Evolutionary conservation across 2,329 filamentous ascomycete species (phyloP).

Genomic region (Diaporthe capsici): DNA sequence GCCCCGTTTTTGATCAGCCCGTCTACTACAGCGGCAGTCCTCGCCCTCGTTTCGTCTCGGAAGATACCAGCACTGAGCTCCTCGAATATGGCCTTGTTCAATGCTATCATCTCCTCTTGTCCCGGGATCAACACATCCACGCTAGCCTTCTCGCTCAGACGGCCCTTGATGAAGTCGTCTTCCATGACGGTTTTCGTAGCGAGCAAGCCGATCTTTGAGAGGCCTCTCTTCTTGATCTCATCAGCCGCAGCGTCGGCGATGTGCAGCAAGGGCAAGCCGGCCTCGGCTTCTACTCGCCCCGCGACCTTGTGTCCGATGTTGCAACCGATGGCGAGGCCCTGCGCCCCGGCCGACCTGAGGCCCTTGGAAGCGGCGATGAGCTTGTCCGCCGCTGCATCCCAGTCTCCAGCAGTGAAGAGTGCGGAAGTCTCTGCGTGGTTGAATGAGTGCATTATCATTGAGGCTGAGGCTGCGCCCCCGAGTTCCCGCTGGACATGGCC

Average conservation of each 20-base stretch:
- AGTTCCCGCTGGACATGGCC: constrained; percentile 36
- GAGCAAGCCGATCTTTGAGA: constrained; percentile 39
- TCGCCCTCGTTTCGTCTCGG: constrained; percentile 24
- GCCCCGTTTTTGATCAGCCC: constrained; percentile 39
- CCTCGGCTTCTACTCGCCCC: constrained; percentile 26
- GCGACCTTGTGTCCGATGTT: constrained; percentile 44
- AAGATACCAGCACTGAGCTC: constrained; percentile 41
- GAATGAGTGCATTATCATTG: constrained; percentile 42
- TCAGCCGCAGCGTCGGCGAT: constrained; percentile 42
- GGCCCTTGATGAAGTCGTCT: constrained; percentile 40
- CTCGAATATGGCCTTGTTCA: constrained; percentile 41
- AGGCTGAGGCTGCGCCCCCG: constrained; percentile 40
- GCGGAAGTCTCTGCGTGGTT: constrained; percentile 43
- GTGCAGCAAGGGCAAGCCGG: constrained; percentile 40
- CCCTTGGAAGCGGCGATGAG: constrained; percentile 52
- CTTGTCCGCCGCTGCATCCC: constrained; percentile 57
- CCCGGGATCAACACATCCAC: constrained; percentile 43
- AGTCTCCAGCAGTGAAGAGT: constrained; percentile 60
- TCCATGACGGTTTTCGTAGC: constrained; percentile 43
- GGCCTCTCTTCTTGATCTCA: constrained; percentile 22
- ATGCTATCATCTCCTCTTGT: constrained; percentile 23
- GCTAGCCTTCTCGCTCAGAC: constrained; percentile 37
- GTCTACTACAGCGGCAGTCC: constrained; percentile 31
- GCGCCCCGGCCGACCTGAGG: constrained; percentile 41
- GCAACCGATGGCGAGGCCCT: constrained; percentile 43